These are phyloP conservation scores for Emmonsia crescens DNA, from an alignment of 2,329 filamentous ascomycete species.

Conservation along the genomic window DNA sequence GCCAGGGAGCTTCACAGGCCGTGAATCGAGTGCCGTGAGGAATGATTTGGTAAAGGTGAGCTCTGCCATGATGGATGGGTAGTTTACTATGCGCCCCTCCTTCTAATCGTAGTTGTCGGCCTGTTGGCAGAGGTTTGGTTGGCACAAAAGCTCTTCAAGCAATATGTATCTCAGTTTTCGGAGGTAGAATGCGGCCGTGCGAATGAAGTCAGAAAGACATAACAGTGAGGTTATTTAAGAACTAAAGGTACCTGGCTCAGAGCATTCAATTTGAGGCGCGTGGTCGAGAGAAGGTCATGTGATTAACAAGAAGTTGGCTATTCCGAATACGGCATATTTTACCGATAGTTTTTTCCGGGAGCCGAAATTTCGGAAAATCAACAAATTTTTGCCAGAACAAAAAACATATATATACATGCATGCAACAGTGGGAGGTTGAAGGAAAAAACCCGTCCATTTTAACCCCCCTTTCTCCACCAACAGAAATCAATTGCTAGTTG, in stretches of 20 bases:
- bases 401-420: not conserved
- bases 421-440: not conserved
- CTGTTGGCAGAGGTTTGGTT: not conserved
- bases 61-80: constrained; percentile 55
- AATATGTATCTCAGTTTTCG: not conserved
- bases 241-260: no score
- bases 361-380: not conserved
- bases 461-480: constrained; percentile 3
- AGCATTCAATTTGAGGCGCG: no score
- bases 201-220: not conserved
- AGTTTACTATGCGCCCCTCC: not conserved
- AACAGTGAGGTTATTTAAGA: no score
- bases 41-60: constrained; percentile 74
- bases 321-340: not conserved
- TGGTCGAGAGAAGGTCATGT: no score
- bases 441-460: not conserved
- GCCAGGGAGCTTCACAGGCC: constrained; percentile 68
- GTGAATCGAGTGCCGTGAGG: constrained; percentile 66
- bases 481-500: constrained; percentile 16
- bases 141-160: not conserved
- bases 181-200: not conserved
- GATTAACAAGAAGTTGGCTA: not conserved
- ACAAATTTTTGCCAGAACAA: not conserved
- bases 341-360: not conserved
- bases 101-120: not conserved